These are phyloP conservation scores for Shiraia sp. DNA, from an alignment of 2,329 filamentous ascomycete genomes.

Conservation along the genomic window DNA sequence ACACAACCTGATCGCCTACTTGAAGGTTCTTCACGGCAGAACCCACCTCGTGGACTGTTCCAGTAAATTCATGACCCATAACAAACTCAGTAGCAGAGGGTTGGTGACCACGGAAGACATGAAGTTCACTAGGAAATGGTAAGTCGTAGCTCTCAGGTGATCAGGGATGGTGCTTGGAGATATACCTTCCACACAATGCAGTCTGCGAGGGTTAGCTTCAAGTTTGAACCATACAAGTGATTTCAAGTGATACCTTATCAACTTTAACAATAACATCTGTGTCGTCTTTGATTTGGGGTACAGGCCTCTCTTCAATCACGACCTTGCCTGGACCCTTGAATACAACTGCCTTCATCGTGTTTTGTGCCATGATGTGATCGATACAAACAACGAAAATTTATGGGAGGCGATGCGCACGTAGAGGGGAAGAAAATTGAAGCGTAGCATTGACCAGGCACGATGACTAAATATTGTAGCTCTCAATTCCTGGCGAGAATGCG, in stretches of 20 bases:
- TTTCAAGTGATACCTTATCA: slow-evolving; percentile 52
- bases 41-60: slow-evolving; percentile 70
- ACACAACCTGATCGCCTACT: slow-evolving; percentile 77
- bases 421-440: too few relatives aligned
- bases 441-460: too few relatives aligned
- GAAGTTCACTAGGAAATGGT: slow-evolving; percentile 68
- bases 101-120: slow-evolving; percentile 83
- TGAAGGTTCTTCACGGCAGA: slow-evolving; percentile 68
- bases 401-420: background rate
- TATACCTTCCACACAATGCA: slow-evolving; percentile 83
- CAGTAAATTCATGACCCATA: slow-evolving; percentile 87
- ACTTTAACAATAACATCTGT: slow-evolving; percentile 84
- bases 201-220: slow-evolving; percentile 49
- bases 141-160: slow-evolving; percentile 1
- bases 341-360: slow-evolving; percentile 81
- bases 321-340: slow-evolving; percentile 80
- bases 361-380: slow-evolving; percentile 21
- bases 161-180: background rate
- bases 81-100: slow-evolving; percentile 66
- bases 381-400: background rate
- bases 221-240: background rate
- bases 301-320: slow-evolving; percentile 75
- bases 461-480: too few relatives aligned
- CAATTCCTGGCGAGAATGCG: too few relatives aligned
- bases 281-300: slow-evolving; percentile 72